Evolutionary conservation across 345 rosid species (phyloP), one percentile per base, ranked within the genome.

Genomic region (Pistacia integerrima): DNA sequence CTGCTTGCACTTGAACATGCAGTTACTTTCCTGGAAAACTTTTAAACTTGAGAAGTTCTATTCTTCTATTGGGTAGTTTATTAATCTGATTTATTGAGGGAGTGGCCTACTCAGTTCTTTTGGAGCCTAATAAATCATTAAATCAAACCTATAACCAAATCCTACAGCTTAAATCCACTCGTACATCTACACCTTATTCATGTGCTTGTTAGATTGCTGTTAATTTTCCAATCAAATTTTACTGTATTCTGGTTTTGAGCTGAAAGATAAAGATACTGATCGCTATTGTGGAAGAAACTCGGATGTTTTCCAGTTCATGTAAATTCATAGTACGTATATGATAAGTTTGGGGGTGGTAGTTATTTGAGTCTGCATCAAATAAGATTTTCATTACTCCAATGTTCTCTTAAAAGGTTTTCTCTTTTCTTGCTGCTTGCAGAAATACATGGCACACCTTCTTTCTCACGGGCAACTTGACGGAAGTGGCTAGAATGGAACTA

Each of bases 401-500:
- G 49, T 65, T 59, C 30, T 48, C 57, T 66, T 25, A 30, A 41
- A 41, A 6, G 46, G 55, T 54, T 11, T 55, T 3, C 33, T 13
- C 55, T 67, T 69, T 67, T 72, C 4, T 79, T 41, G 46, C 3
- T 77, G 69, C 44, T 80, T 85, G 90, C 93, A 92, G 98, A 93
- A 91, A 87, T 93, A 89, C 84, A 87, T 85, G 95, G 97, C 97
- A 33, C 95, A 94, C 75, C 93, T 94, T 74, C 98, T 94, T 72
- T 93, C 98, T 71, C 89, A 81, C 52, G 98, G 94, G 38, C 89
- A 91, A 70, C 93, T 94, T 17, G 92, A 94, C 77, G 97, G 94
- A 78, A 89, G 85, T 74, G 94, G 91, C 72, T 92, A 87, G 82
- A 74, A 33, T 14, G 44, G 71, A 66, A 69, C 16, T 17, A 52